These are phyloP conservation scores for Berberis vulgaris DNA, from an alignment of 164 flowering plant genomes.

Conservation along the genomic window DNA sequence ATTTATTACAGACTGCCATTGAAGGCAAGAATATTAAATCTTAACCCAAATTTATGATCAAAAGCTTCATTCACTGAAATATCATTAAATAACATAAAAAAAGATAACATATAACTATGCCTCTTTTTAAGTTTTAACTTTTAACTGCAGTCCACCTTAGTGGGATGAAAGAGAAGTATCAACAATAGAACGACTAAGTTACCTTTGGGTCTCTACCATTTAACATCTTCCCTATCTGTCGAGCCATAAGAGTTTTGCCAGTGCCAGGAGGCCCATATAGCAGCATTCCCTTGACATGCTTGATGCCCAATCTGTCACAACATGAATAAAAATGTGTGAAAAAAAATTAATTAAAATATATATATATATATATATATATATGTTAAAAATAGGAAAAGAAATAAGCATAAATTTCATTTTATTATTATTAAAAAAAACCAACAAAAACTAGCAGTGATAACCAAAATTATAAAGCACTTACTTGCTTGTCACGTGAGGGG, in stretches of 20 bases:
- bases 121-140: no score
- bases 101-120: no score
- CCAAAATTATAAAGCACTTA: slow-evolving; percentile 17
- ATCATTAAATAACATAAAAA: no score
- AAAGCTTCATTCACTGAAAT: no score
- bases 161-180: not conserved
- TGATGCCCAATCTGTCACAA: slow-evolving; percentile 67
- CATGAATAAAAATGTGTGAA: no score
- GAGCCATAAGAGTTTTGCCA: slow-evolving; percentile 95
- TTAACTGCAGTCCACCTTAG: no score
- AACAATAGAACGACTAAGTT: slow-evolving; percentile 2
- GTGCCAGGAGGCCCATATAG: slow-evolving; percentile 99
- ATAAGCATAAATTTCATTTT: not conserved
- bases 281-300: slow-evolving; percentile 98
- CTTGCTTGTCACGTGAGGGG: slow-evolving; percentile 86
- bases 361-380: no score
- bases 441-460: not conserved
- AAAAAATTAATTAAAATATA: no score
- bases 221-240: slow-evolving; percentile 94
- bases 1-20: no score
- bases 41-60: no score
- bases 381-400: not conserved
- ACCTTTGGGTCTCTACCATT: slow-evolving; percentile 98
- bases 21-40: no score
- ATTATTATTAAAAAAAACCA: not conserved